Evolutionary conservation across 2,329 filamentous ascomycete genomes (phyloP), one percentile per base, ranked within the genome.

Genomic region (Diaporthe helianthi): DNA sequence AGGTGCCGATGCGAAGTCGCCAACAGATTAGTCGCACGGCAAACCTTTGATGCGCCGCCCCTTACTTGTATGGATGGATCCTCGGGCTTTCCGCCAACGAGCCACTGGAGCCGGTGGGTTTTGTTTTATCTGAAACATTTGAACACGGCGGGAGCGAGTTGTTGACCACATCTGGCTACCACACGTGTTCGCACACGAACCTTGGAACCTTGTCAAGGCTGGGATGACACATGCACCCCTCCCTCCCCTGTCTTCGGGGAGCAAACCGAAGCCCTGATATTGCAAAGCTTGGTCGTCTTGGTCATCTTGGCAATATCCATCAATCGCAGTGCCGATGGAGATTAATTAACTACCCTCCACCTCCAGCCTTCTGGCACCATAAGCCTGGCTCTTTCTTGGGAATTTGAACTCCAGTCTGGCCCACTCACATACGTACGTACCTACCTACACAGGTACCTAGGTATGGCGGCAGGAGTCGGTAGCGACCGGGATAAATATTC

Each of bases 1-100:
- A 29, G 24, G 19, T 33, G 38, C 55, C 26, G 38, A 33, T 15
- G 55, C 55, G 26, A 61, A 33, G 55, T 61, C 55, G 26, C 55
- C 38, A 61, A 61, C 47, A 61, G 55, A 61, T 61, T 61, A 22
- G 5, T n/a, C 55, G n/a, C n/a, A n/a, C n/a, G 55, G 41, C 22
- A 13, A 47, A 46, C 17, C 38, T 19, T 47, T 15, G 55, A 46
- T 17, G 36, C 38, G 19, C 38, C 55, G n/a, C n/a, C n/a, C n/a
- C n/a, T n/a, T n/a, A n/a, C 36, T 31, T 46, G 41, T n/a, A 7
- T 47, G 12, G 17, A 61, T 46, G 41, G 58, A 17, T 33, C 10
- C n/a, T 33, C 58, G 58, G 58, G 6, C 41, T 22, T 61, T 17
- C 58, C 41, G 58, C 29, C 13, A 17, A 31, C 38, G 13, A 61